Percentiles rank a stretch among this genome's conserved stretches.
phyloP scores from a whole-genome alignment of 495 filamentous ascomycete genomes.

The Penicillium flavigenum region DNA sequence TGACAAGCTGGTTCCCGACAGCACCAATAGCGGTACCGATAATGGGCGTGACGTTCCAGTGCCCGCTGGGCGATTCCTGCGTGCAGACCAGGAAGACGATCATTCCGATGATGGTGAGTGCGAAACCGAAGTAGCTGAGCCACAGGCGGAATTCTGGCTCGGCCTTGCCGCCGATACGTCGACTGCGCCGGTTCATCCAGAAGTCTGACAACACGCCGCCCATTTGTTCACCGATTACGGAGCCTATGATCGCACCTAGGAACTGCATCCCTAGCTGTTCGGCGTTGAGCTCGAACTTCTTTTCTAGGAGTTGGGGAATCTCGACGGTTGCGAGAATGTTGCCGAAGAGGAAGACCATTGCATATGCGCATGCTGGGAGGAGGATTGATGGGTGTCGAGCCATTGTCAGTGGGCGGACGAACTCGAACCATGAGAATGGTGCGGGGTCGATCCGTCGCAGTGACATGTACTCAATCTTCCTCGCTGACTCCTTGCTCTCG shows the following conservation, averaged over 20 bases:
- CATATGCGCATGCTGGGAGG: slow-evolving; percentile 51
- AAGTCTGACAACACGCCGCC: slow-evolving; percentile 48
- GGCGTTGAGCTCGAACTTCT: slow-evolving; percentile 51
- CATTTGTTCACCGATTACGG: slow-evolving; percentile 55
- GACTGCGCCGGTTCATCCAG: slow-evolving; percentile 43
- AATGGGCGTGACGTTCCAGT: slow-evolving; percentile 51
- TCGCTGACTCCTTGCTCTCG: slow-evolving; percentile 23
- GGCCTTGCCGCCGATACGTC: slow-evolving; percentile 29
- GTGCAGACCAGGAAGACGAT: slow-evolving; percentile 52
- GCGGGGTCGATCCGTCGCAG: slow-evolving; percentile 50
- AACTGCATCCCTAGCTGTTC: slow-evolving; percentile 56
- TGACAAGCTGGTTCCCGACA: slow-evolving; percentile 56
- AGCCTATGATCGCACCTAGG: slow-evolving; percentile 52
- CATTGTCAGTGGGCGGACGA: slow-evolving; percentile 47
- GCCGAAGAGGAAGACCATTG: slow-evolving; percentile 53
- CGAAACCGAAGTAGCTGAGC: slow-evolving; percentile 52
- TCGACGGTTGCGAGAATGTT: slow-evolving; percentile 51
- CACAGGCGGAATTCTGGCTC: slow-evolving; percentile 51
- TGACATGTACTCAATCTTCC: slow-evolving; percentile 42
- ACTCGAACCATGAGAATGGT: slow-evolving; percentile 48
- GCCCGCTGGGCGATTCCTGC: slow-evolving; percentile 33
- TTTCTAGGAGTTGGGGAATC: slow-evolving; percentile 50
- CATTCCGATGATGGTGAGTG: slow-evolving; percentile 48
- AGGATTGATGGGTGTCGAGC: slow-evolving; percentile 40
- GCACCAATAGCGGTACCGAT: slow-evolving; percentile 51